These are phyloP conservation scores for Macadamia tetraphylla DNA, from an alignment of 164 flowering plant genomes.

Conservation along the genomic window DNA sequence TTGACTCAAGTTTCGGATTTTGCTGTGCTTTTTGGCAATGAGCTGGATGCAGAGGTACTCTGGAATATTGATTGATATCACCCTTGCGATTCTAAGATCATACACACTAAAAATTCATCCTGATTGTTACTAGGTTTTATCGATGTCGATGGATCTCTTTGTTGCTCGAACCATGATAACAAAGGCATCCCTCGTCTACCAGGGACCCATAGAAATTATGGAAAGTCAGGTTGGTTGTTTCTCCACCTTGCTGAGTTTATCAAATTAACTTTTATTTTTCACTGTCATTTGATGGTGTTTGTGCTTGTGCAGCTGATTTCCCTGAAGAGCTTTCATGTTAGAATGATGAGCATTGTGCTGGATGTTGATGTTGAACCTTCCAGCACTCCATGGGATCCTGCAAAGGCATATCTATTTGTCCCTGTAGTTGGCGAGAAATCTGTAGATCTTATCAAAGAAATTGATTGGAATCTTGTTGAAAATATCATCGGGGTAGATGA, in stretches of 20 bases:
- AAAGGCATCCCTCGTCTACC: conserved; percentile 74
- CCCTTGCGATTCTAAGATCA: neutral
- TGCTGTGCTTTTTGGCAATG: conserved; percentile 85
- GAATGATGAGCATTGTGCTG: conserved; percentile 95
- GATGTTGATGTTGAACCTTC: conserved; percentile 99
- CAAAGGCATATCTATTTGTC: conserved; percentile 93
- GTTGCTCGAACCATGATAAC: conserved; percentile 91
- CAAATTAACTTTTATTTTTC: neutral
- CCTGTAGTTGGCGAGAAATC: conserved; percentile 52
- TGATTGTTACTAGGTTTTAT: conserved; percentile 61
- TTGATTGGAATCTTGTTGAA: conserved; percentile 75
- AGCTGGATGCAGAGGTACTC: conserved; percentile 98
- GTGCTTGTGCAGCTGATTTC: conserved; percentile 57
- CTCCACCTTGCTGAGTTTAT: neutral
- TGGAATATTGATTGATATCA: neutral
- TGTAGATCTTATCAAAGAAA: conserved; percentile 49
- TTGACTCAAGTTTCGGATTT: conserved; percentile 86
- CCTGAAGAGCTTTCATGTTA: conserved; percentile 93
- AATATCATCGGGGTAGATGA: conserved; percentile 51
- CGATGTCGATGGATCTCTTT: conserved; percentile 99
- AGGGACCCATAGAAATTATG: conserved; percentile 57
- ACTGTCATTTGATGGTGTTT: conserved; percentile 1
- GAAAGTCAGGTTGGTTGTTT: conserved; percentile 58
- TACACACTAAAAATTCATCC: conserved; percentile 9
- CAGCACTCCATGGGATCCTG: conserved; percentile 96